phyloP scores from a whole-genome alignment of 2,329 filamentous ascomycete genomes.

The Bipolaris gigantea region DNA sequence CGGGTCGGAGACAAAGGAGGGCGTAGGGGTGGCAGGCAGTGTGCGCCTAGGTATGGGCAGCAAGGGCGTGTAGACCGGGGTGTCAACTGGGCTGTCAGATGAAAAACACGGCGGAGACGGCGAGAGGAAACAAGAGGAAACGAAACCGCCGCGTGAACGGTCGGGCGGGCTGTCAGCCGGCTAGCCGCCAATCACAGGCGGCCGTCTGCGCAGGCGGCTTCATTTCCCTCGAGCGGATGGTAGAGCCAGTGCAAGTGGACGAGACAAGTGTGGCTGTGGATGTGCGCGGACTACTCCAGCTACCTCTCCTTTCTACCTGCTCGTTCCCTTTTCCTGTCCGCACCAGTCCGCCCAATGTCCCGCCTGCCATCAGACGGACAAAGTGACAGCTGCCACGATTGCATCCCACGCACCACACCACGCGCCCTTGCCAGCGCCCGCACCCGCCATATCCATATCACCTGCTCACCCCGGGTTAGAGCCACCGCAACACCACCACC shows the following conservation, averaged over 20 bases:
- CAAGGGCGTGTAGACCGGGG: background rate
- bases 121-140: constrained; percentile 1
- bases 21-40: background rate
- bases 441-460: constrained; percentile 10
- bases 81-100: background rate
- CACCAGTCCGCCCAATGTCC: background rate
- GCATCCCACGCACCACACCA: constrained; percentile 11
- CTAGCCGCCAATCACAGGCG: constrained; percentile 21
- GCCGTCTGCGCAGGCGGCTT: constrained; percentile 22
- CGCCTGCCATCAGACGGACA: background rate
- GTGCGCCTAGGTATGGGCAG: background rate
- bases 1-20: background rate
- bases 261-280: background rate
- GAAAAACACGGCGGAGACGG: background rate
- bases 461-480: constrained; percentile 10
- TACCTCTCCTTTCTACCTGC: background rate
- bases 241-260: background rate
- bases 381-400: constrained; percentile 6
- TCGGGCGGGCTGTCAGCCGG: background rate
- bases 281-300: background rate
- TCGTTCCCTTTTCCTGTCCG: background rate
- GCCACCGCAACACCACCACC: constrained; percentile 9
- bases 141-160: background rate
- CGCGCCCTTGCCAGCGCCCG: constrained; percentile 6
- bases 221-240: constrained; percentile 21